phyloP scores from a whole-genome alignment of 192 early-diverging fungal species.

The Mortierella antarctica region DNA sequence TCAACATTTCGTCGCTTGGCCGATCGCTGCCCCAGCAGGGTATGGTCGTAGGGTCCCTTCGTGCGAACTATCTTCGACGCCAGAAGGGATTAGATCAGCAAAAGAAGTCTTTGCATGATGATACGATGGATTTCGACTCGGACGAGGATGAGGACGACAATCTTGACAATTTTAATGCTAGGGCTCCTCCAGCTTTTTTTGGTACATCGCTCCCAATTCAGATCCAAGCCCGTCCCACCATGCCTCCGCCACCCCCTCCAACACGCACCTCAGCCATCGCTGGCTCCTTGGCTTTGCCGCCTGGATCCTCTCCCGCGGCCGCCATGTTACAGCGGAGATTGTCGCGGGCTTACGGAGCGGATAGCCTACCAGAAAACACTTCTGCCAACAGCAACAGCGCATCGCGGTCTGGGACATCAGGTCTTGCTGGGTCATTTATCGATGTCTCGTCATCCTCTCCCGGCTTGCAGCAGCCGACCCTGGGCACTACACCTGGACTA shows the following conservation, averaged over 20 bases:
- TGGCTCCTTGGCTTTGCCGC: slow-evolving; percentile 43
- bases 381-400: not conserved
- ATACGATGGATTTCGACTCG: slow-evolving; percentile 1
- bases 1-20: slow-evolving; percentile 8
- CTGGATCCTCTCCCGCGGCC: slow-evolving; percentile 41
- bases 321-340: slow-evolving; percentile 50
- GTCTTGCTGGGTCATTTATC: slow-evolving; percentile 15
- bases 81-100: slow-evolving; percentile 35
- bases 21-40: slow-evolving; percentile 23
- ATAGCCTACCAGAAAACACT: slow-evolving; percentile 2
- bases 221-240: slow-evolving; percentile 24
- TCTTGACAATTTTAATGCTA: not conserved
- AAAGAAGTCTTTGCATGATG: slow-evolving; percentile 12
- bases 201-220: slow-evolving; percentile 48
- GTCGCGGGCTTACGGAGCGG: slow-evolving; percentile 37
- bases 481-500: slow-evolving; percentile 9
- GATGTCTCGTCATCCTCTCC: slow-evolving; percentile 13
- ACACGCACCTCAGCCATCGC: slow-evolving; percentile 23
- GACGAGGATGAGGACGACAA: slow-evolving; percentile 24
- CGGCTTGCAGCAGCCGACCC: not conserved
- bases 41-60: slow-evolving; percentile 39
- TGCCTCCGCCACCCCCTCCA: slow-evolving; percentile 10
- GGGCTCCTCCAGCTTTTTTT: slow-evolving; percentile 3
- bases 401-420: not conserved
- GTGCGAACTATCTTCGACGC: slow-evolving; percentile 39